A percentile compares a stretch with the other conserved stretches of the same genome.
Evolutionary conservation across 2,329 filamentous ascomycete species (phyloP).

Genomic region (Colletotrichum sp.): DNA sequence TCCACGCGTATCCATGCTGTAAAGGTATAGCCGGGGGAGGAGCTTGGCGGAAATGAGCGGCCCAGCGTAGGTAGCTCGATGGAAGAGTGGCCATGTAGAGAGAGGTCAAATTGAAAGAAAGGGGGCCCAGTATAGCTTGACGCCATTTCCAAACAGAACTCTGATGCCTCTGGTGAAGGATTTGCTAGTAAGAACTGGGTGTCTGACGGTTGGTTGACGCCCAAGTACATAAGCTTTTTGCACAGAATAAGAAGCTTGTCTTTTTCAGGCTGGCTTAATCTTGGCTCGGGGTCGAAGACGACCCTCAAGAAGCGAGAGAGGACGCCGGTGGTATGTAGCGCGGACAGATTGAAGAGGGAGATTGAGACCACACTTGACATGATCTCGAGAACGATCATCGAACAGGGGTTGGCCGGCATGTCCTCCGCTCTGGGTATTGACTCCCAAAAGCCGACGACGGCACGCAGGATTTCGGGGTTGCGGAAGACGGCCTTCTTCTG

Average conservation of each 20-base stretch:
- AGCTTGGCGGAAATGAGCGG: constrained; percentile 80
- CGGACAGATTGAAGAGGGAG: constrained; percentile 73
- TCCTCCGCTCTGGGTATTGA: constrained; percentile 58
- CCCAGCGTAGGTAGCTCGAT: constrained; percentile 89
- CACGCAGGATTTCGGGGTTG: constrained; percentile 68
- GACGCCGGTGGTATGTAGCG: constrained; percentile 75
- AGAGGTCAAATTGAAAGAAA: constrained; percentile 93
- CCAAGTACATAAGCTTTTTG: constrained; percentile 72
- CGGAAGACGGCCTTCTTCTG: constrained; percentile 56
- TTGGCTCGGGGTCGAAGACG: constrained; percentile 58
- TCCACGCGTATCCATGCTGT: constrained; percentile 90
- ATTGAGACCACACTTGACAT: constrained; percentile 61
- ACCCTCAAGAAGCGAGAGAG: constrained; percentile 70
- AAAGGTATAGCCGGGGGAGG: constrained; percentile 86
- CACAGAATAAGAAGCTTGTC: constrained; percentile 70
- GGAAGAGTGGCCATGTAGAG: constrained; percentile 84
- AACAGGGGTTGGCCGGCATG: constrained; percentile 54
- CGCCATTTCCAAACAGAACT: constrained; percentile 77
- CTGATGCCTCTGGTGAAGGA: constrained; percentile 58
- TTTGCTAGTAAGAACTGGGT: constrained; percentile 73
- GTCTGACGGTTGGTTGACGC: constrained; percentile 82
- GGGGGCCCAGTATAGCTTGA: constrained; percentile 78
- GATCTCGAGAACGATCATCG: constrained; percentile 69
- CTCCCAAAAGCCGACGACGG: constrained; percentile 69
- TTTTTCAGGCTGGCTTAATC: constrained; percentile 60